Evolutionary conservation across 306 rosid species (phyloP).

Genomic region (Erythrophleum fordii): DNA sequence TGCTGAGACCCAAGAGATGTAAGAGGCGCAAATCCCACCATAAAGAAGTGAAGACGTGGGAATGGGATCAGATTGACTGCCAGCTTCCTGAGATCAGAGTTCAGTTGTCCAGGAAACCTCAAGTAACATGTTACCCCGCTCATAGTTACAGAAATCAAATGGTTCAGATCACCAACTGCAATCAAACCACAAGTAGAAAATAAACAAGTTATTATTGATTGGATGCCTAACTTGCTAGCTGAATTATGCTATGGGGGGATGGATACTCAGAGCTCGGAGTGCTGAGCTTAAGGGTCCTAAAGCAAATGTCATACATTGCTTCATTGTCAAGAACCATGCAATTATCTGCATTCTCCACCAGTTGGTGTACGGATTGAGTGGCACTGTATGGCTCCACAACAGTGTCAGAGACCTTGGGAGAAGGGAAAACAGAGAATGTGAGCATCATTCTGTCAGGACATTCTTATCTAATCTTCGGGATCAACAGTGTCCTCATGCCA

Average conservation of each 20-base stretch:
- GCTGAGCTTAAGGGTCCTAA: slow-evolving; percentile 93
- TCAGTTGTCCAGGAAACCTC: slow-evolving; percentile 94
- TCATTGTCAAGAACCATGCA: slow-evolving; percentile 98
- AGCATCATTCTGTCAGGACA: slow-evolving; percentile 97
- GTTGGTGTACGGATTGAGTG: slow-evolving; percentile 86
- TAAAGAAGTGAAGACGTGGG: slow-evolving; percentile 95
- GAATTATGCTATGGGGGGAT: neutral
- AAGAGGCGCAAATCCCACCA: slow-evolving; percentile 96
- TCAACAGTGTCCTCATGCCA: slow-evolving; percentile 91
- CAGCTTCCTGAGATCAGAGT: slow-evolving; percentile 85
- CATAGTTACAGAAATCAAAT: slow-evolving; percentile 94
- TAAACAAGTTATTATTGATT: neutral
- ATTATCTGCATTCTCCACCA: slow-evolving; percentile 95
- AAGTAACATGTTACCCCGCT: slow-evolving; percentile 94
- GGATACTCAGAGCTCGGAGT: slow-evolving; percentile 85
- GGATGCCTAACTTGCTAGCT: slow-evolving; percentile 14
- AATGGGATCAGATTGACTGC: slow-evolving; percentile 92
- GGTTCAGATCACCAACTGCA: slow-evolving; percentile 93
- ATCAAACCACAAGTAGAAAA: slow-evolving; percentile 18
- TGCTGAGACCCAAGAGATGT: slow-evolving; percentile 96
- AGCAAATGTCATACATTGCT: slow-evolving; percentile 96
- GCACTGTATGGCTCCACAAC: slow-evolving; percentile 98
- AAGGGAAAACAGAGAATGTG: slow-evolving; percentile 91
- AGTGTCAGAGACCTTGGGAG: slow-evolving; percentile 98
- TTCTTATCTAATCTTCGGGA: slow-evolving; percentile 93